Conservation (phyloP, 495 filamentous ascomycete species). For the Lasiosphaeria hispida region DNA sequence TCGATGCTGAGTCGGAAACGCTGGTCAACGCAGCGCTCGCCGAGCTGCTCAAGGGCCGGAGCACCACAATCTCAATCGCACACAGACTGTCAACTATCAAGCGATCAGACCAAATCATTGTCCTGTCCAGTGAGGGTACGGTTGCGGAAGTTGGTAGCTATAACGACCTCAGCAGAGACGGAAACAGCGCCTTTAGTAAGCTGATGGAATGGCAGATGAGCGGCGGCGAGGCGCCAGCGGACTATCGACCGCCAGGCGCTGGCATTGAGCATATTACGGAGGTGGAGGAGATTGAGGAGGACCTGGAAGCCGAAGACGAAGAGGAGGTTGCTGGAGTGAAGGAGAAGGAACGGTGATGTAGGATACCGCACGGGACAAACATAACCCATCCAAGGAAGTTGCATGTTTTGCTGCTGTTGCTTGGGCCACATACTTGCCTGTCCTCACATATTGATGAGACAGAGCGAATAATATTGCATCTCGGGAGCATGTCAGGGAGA, state of each 20-base stretch:
- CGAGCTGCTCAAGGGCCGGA: constrained; percentile 75
- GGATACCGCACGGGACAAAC: not conserved
- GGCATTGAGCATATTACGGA: constrained; percentile 39
- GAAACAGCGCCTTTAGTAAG: constrained; percentile 80
- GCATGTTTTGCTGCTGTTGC: no score
- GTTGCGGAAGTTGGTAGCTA: constrained; percentile 91
- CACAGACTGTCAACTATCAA: constrained; percentile 96
- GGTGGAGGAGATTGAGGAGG: constrained; percentile 45
- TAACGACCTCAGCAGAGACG: constrained; percentile 65
- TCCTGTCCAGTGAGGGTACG: constrained; percentile 75
- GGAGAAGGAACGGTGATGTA: constrained; percentile 12
- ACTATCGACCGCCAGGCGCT: constrained; percentile 14
- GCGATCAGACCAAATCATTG: constrained; percentile 87
- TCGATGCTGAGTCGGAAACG: constrained; percentile 97
- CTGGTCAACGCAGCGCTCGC: constrained; percentile 86
- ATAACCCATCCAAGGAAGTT: no score
- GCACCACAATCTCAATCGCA: constrained; percentile 95
- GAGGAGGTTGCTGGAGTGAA: constrained; percentile 16
- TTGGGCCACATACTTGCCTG: no score
- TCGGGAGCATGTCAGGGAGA: not conserved
- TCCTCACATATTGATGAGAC: no score
- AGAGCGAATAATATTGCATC: not conserved
- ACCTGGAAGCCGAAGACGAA: constrained; percentile 42
- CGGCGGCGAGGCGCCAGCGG: constrained; percentile 60
- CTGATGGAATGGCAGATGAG: constrained; percentile 99